Evolutionary conservation across 1,284 basidiomycete genomes (phyloP), one percentile per base, ranked within the genome.

Genomic region (Tylopilus sp.): DNA sequence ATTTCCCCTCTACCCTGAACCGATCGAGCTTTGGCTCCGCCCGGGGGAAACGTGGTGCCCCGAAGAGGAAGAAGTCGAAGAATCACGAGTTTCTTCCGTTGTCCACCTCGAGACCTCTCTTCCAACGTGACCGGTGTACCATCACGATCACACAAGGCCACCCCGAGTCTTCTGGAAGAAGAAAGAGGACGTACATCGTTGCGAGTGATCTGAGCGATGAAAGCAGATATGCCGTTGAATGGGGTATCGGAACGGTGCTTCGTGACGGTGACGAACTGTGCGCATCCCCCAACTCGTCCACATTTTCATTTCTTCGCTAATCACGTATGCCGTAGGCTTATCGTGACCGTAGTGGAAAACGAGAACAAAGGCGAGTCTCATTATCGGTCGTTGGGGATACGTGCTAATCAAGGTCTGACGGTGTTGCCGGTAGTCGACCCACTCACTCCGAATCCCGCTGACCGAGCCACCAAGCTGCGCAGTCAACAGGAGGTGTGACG

Each of bases 191-290:
- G 38, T 99, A 98, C 67, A 77, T 97, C 6, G 87, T 98, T 16
- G 89, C 92, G 3, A 96, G 92, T 61, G 96, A 99, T 76, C 68
- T 98, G 59, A 93, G 89, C 55, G 90, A 97, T 58, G 94, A 97
- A 73, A 86, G 83, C 68, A 76, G 87, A 31, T 97, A 92, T 68
- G 93, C 94, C 0, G 81, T 96, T 7, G 92, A 96, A 66, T 96
- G 93, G 92, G 93, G 90, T 1, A 95, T 98, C 53, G 96, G 96
- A 6, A 98, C 96, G 0, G 96, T 98, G 0, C 72, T 97, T 52
- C 75, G 94, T 54, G 95, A 98, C 67, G 96, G 96, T 0, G 96
- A 99, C 65, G 89, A 94, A 69, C 73, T 95, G 83, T 79, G 51
- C 51, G 75, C 64, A 36, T 53, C 28, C 34, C n/a, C 34, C 2